phyloP scores from a whole-genome alignment of 2,329 filamentous ascomycete genomes.

The Pseudohalonectria lignicola region DNA sequence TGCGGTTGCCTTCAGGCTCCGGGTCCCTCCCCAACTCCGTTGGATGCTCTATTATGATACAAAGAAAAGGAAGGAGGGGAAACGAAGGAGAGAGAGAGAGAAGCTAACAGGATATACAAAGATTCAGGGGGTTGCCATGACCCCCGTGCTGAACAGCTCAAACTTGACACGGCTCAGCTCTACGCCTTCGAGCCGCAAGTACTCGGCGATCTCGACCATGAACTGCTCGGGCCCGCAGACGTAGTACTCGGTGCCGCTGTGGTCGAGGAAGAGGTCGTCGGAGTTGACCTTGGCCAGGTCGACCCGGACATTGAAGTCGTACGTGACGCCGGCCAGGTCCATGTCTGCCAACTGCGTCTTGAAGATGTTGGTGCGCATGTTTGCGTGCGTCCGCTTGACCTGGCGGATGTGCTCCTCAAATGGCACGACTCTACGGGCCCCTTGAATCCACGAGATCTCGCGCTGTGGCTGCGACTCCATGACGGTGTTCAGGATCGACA shows the following conservation, averaged over 20 bases:
- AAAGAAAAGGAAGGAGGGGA: no score
- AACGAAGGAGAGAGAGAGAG: no score
- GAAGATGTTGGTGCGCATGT: slow-evolving; percentile 34
- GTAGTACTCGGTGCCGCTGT: slow-evolving; percentile 38
- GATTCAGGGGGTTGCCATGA: slow-evolving; percentile 17
- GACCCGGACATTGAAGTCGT: slow-evolving; percentile 31
- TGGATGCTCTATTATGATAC: no score
- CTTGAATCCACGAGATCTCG: slow-evolving; percentile 49
- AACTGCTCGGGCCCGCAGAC: slow-evolving; percentile 44
- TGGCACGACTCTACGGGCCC: slow-evolving; percentile 36
- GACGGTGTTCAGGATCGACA: slow-evolving; percentile 48
- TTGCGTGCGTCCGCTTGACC: slow-evolving; percentile 23
- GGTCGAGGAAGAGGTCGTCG: slow-evolving; percentile 32
- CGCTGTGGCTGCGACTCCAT: slow-evolving; percentile 30
- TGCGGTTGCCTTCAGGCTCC: no score
- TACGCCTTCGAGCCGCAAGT: slow-evolving; percentile 25
- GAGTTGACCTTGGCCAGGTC: slow-evolving; percentile 32
- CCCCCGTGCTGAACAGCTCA: slow-evolving; percentile 35
- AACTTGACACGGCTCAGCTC: slow-evolving; percentile 26
- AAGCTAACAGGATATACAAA: no score
- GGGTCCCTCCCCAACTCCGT: no score
- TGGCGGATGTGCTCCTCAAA: slow-evolving; percentile 41
- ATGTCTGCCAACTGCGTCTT: slow-evolving; percentile 33
- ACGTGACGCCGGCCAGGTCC: slow-evolving; percentile 30
- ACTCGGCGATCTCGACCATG: slow-evolving; percentile 37